Base-by-base conservation (phyloP, 768 basidiomycete species). In the Tricholoma flavovirens region DNA sequence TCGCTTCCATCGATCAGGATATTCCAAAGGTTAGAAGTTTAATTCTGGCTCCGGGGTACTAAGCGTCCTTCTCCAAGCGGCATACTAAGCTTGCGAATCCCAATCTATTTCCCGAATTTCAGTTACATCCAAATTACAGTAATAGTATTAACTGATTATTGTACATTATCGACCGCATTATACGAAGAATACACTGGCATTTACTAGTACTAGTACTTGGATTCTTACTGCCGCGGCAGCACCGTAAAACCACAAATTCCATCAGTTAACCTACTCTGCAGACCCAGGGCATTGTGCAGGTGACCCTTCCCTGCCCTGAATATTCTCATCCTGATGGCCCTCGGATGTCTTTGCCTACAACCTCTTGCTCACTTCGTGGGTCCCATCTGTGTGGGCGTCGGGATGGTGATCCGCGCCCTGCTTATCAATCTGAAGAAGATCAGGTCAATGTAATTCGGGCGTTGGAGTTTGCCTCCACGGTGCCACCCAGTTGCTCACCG, bases 261-360 rank as follows among this genome's bases (percentile, higher is more conserved):
- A 55, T 73, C 72, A 4, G 54, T 50, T 40, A 65, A 62, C 51
- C 61, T 66, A 49, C 69, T 69, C 74, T n/a, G 54, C 45, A 17
- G 68, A 68, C 22, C 66, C 68, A 30, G 64, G 67, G 26, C 67
- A 71, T 21, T 68, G n/a, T 17, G 26, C 26, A 19, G 46, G 29
- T 15, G 65, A 6, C 51, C 51, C 15, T 45, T 26, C 21, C 40
- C 22, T 19, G 11, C 19, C 40, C 14, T 33, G 45, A 22, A 29
- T 11, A 14, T 40, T 14, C 49, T 56, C 12, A 11, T 2, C 17
- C 24, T 43, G 59, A 56, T 77, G 75, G 5, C 81, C 82, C 65
- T 84, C 86, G 0, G 87, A 84, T 9, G 86, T 86, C 71, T 89
- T 88, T 66, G 88, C 89, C 69, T 82, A 77, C 64, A 81, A 83